Percentiles rank a stretch among this genome's conserved stretches.
Conservation (phyloP, 129 eudicot species). For the Lonicera japonica region DNA sequence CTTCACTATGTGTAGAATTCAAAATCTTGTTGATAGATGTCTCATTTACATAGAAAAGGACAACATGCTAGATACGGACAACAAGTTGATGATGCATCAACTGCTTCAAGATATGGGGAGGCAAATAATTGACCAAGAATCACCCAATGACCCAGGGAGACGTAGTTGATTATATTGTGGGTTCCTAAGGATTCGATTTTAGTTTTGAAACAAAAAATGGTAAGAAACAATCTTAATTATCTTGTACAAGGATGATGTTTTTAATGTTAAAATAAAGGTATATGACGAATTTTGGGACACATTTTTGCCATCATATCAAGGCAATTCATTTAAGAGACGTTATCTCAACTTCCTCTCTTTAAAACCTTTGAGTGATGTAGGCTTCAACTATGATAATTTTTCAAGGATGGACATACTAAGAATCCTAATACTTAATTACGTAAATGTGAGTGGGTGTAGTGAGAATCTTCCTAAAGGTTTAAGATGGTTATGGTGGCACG, state of each 20-base stretch:
- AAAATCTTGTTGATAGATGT: too few species aligned
- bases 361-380: not conserved
- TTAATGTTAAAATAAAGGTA: not conserved
- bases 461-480: conserved; percentile 21
- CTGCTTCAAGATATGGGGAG: too few species aligned
- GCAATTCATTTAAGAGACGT: not conserved
- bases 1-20: conserved; percentile 15
- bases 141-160: conserved; percentile 7
- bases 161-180: conserved; percentile 31
- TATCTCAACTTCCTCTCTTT: not conserved
- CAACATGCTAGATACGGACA: too few species aligned
- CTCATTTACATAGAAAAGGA: too few species aligned
- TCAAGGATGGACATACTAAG: conserved; percentile 20
- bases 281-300: conserved; percentile 4
- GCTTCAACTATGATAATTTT: conserved; percentile 11
- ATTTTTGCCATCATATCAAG: too few species aligned
- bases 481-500: conserved; percentile 38
- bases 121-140: conserved; percentile 21
- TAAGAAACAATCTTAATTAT: conserved; percentile 2
- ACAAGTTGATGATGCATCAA: too few species aligned
- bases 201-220: conserved; percentile 22
- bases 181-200: conserved; percentile 13
- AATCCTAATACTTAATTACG: conserved; percentile 19
- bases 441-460: conserved; percentile 10
- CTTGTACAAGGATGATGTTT: not conserved